Conservation (phyloP, 257 asterid genomes). For the Dorcoceras hygrometricum region DNA sequence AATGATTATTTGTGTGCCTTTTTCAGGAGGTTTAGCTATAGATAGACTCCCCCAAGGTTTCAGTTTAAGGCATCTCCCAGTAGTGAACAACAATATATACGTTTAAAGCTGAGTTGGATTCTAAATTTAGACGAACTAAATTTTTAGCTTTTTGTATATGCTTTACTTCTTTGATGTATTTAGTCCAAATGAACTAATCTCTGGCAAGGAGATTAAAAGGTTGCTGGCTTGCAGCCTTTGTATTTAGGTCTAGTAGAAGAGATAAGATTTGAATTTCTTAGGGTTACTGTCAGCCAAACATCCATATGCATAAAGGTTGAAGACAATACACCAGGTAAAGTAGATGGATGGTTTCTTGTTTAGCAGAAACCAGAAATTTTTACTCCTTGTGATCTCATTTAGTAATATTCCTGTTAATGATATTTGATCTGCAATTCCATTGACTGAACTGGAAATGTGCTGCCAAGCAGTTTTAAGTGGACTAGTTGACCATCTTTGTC, state of each 20-base stretch:
- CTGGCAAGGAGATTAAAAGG: background rate
- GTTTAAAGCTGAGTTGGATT: background rate
- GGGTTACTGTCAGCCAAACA: background rate
- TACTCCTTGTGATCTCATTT: too few species aligned
- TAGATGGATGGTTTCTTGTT: background rate
- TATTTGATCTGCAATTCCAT: background rate
- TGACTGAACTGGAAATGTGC: slow-evolving; percentile 5
- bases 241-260: background rate
- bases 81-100: background rate
- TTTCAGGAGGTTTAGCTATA: background rate
- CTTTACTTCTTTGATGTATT: background rate
- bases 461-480: too few species aligned
- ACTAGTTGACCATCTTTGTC: too few species aligned
- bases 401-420: background rate
- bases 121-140: background rate
- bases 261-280: background rate
- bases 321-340: background rate
- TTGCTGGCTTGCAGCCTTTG: background rate
- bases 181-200: background rate
- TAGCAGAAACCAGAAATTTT: slow-evolving; percentile 1
- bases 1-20: background rate
- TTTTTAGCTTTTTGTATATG: too few species aligned
- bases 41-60: background rate
- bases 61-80: background rate
- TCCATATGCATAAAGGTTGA: background rate